These are phyloP conservation scores for Cornus suecica DNA, from an alignment of 148 eudicot species.

Conservation along the genomic window DNA sequence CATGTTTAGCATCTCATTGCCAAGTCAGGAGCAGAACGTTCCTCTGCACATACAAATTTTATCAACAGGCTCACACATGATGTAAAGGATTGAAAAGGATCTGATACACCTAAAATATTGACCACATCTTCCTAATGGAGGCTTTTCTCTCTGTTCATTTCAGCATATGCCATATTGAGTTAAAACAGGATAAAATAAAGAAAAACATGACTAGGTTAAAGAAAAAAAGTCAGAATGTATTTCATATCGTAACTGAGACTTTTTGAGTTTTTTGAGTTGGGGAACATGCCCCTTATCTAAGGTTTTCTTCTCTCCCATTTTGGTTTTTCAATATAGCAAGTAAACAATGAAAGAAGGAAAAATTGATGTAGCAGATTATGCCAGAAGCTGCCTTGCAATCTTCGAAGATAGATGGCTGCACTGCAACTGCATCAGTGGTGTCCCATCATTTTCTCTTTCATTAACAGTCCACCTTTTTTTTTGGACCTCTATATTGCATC, in stretches of 20 bases:
- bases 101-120: neutral
- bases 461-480: neutral
- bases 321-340: no score
- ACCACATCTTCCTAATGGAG: neutral
- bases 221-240: neutral
- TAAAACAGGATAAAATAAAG: neutral
- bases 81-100: neutral
- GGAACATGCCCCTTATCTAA: neutral
- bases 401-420: neutral
- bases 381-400: neutral
- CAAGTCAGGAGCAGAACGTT: neutral
- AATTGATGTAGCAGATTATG: neutral
- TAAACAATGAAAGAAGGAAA: neutral
- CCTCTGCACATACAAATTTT: neutral
- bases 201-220: no score
- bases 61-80: neutral
- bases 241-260: neutral
- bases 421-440: neutral
- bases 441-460: neutral
- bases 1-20: no score
- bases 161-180: neutral
- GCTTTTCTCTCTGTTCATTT: neutral
- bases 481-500: neutral
- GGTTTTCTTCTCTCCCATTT: no score
- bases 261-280: neutral